Base-by-base conservation (phyloP, 768 basidiomycete genomes). In the Heimioporus sp. region DNA sequence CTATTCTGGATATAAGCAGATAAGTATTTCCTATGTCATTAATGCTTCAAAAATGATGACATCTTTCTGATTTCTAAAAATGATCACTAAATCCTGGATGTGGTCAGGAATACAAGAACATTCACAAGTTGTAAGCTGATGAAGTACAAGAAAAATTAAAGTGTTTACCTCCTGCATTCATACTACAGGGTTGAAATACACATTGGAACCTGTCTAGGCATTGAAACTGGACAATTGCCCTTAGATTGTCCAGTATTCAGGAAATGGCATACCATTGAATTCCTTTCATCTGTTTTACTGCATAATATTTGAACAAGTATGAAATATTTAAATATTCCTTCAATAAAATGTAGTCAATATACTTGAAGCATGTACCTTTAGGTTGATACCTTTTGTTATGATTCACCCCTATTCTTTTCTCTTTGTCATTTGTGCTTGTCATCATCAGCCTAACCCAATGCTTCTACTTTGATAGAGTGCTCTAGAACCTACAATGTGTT, bases 51-150 rank as follows among this genome's bases (percentile, higher is more conserved):
- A 73, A 20, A 68, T 49, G 12, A 72, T 71, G 12, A 58, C 49
- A 6, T 55, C 36, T 16, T 53, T 43, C 15, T 48, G 48, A 43
- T 62, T 65, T 36, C 76, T 69, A 19, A 78, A 55, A 10, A 81
- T 60, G 4, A 82, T 48, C 11, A 69, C 77, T 3, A 76, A 78
- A 45, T 82, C 82, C 51, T 82, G 81, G 0, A 72, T 68, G 20
- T 63, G 65, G 31, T 67, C 5, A 68, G 68, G 38, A 77, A 65
- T 17, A 65, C 62, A 4, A 75, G 49, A 9, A 68, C 59, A 48
- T 73, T 80, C 80, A 11, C 4, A 20, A 0, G 13, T 9, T 10
- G 9, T 61, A n/a, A 61, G 50, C 19, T 35, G 15, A 12, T 12
- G 19, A 2, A 11, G 31, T 38, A 32, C 3, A 1, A 2, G 4